These are phyloP conservation scores for Phaseolus coccineus DNA, from an alignment of 331 rosid species.

Conservation along the genomic window DNA sequence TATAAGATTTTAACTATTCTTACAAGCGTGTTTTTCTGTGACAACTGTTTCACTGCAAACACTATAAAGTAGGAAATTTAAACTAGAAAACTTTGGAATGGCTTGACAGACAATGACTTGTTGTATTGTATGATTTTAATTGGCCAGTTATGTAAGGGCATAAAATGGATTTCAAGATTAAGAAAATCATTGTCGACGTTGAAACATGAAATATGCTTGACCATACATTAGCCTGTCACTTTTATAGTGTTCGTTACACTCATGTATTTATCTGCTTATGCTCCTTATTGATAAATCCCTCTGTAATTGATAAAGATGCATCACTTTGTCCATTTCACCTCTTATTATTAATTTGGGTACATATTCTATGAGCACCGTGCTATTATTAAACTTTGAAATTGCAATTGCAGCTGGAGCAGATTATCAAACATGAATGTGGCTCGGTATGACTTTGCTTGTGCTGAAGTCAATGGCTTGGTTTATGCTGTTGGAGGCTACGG, in stretches of 20 bases:
- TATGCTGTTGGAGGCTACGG: constrained; percentile 94
- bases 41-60: not conserved
- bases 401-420: constrained; percentile 81
- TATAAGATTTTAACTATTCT: not conserved
- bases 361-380: too few species aligned
- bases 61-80: not conserved
- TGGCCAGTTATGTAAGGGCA: not conserved
- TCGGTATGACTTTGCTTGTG: constrained; percentile 88
- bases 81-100: constrained; percentile 9
- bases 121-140: not conserved
- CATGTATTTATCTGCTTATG: not conserved
- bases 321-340: not conserved
- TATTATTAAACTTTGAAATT: constrained; percentile 3
- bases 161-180: not conserved
- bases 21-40: not conserved
- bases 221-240: not conserved
- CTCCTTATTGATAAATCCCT: too few species aligned
- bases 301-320: not conserved
- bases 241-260: not conserved
- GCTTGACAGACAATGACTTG: not conserved
- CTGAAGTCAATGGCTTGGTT: constrained; percentile 80
- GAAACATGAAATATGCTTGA: not conserved
- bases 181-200: not conserved
- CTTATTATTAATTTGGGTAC: too few species aligned
- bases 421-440: constrained; percentile 83